These are phyloP conservation scores for Hysterium pulicare DNA, from an alignment of 2,329 filamentous ascomycete genomes.

Conservation along the genomic window DNA sequence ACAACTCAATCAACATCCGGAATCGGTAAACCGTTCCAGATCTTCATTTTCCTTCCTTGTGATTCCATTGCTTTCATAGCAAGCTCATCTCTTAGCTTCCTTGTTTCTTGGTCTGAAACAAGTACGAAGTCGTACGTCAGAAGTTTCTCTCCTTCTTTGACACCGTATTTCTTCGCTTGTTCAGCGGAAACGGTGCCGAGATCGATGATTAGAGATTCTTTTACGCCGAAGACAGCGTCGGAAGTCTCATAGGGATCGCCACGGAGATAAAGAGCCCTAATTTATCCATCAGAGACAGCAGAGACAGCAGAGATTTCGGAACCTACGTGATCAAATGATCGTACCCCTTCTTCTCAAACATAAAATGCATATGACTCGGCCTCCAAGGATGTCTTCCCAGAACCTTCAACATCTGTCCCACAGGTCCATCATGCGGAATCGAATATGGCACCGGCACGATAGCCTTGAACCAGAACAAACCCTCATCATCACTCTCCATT, in stretches of 20 bases:
- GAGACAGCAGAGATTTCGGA: background rate
- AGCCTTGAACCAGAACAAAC: conserved; percentile 79
- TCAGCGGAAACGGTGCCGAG: conserved; percentile 24
- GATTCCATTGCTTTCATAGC: conserved; percentile 65
- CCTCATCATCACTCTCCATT: conserved; percentile 65
- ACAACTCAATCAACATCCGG: conserved; percentile 59
- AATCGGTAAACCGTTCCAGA: conserved; percentile 73
- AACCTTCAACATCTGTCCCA: conserved; percentile 47
- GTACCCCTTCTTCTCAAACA: conserved; percentile 59
- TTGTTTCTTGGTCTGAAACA: conserved; percentile 67
- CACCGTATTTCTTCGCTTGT: conserved; percentile 47
- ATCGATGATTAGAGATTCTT: conserved; percentile 62
- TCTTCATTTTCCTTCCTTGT: conserved; percentile 64
- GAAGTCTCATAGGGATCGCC: conserved; percentile 78
- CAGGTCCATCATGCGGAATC: conserved; percentile 74
- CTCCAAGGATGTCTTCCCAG: conserved; percentile 35
- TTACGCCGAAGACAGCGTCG: conserved; percentile 84
- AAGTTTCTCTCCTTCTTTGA: conserved; percentile 61
- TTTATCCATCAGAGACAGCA: background rate
- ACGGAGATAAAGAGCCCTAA: conserved; percentile 72
- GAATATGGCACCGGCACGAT: conserved; percentile 84
- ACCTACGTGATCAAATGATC: conserved; percentile 81
- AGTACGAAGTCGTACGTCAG: conserved; percentile 75
- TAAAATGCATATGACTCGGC: conserved; percentile 46
- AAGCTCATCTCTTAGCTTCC: conserved; percentile 61